Percentiles rank a stretch among this genome's conserved stretches.
These are phyloP conservation scores for Candida sanyaensis DNA, from an alignment of 1,139 yeast genomes.

Conservation along the genomic window DNA sequence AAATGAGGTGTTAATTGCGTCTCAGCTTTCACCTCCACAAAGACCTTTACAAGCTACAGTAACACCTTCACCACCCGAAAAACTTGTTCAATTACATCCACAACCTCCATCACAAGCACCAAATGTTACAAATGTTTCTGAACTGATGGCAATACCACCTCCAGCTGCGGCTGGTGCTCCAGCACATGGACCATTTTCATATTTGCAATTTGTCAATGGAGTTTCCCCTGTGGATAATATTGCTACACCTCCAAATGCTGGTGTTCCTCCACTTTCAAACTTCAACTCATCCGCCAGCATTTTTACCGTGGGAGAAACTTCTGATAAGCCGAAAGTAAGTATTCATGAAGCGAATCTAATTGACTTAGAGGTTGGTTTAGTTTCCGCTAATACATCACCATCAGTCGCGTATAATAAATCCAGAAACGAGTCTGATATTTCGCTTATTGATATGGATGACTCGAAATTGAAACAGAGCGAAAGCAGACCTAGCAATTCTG, in stretches of 20 bases:
- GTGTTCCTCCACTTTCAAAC: neutral
- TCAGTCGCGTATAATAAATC: conserved; percentile 19
- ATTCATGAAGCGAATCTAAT: conserved; percentile 29
- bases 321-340: neutral
- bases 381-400: conserved; percentile 31
- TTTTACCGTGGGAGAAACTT: neutral
- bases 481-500: conserved; percentile 3
- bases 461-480: conserved; percentile 11
- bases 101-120: neutral
- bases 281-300: conserved; percentile 10
- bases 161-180: neutral
- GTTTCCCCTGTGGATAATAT: neutral
- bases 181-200: neutral
- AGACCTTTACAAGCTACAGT: neutral
- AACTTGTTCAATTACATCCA: neutral
- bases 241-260: neutral
- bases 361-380: conserved; percentile 42
- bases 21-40: neutral
- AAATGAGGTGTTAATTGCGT: neutral
- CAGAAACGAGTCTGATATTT: conserved; percentile 21
- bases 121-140: neutral
- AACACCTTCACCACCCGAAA: neutral
- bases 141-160: neutral
- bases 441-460: conserved; percentile 35
- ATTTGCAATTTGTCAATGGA: neutral